Conservation (phyloP, 805 yeast species). For the Myxozyma lipomycoides region DNA sequence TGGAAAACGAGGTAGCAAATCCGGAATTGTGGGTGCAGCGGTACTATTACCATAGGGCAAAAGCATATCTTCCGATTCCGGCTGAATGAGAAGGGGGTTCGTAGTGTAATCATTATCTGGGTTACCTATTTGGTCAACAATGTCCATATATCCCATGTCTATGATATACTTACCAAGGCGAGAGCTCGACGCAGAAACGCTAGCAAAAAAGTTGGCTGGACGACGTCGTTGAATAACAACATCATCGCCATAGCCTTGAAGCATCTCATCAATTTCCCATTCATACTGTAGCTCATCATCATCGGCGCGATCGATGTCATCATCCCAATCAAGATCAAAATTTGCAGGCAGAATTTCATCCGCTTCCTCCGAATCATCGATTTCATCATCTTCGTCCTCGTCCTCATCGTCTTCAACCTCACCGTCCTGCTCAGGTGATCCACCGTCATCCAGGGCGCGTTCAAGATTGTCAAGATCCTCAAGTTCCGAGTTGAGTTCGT, state of each 20-base stretch:
- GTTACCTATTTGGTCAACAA: slow-evolving; percentile 4
- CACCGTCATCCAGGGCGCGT: slow-evolving; percentile 25
- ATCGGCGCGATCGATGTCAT: slow-evolving; percentile 25
- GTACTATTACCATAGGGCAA: no score
- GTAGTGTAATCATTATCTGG: slow-evolving; percentile 18
- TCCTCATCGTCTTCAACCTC: slow-evolving; percentile 40
- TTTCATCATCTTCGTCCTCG: slow-evolving; percentile 37
- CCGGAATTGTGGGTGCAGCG: neutral
- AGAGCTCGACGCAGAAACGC: neutral
- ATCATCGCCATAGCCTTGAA: slow-evolving; percentile 8
- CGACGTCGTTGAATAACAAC: slow-evolving; percentile 2
- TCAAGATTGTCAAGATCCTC: slow-evolving; percentile 31
- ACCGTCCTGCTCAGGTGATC: slow-evolving; percentile 17
- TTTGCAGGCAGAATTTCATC: slow-evolving; percentile 9
- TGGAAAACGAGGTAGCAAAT: neutral
- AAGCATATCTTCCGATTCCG: slow-evolving; percentile 2
- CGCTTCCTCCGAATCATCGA: slow-evolving; percentile 34
- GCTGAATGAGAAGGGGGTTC: slow-evolving; percentile 21
- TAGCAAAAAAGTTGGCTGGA: slow-evolving; percentile 3
- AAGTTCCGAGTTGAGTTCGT: slow-evolving; percentile 22
- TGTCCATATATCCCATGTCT: no score
- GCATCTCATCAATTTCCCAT: slow-evolving; percentile 22
- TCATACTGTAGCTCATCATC: slow-evolving; percentile 15
- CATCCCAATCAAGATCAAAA: slow-evolving; percentile 11
- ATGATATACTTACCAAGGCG: neutral